phyloP scores from a whole-genome alignment of 306 rosid genomes.

The Morella rubra region DNA sequence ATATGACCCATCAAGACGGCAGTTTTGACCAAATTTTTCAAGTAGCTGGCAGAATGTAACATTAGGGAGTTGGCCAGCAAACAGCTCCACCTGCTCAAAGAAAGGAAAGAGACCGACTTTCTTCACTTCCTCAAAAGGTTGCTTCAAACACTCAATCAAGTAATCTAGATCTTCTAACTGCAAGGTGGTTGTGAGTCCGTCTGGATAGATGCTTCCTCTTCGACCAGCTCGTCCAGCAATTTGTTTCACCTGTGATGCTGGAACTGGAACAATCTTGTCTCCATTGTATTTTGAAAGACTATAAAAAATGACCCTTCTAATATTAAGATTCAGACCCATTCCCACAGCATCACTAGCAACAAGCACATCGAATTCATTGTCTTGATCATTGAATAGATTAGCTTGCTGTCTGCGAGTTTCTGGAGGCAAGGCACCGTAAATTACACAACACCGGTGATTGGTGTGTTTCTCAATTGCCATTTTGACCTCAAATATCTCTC shows the following conservation, averaged over 20 bases:
- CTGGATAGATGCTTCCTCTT: slow-evolving; percentile 85
- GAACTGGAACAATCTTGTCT: slow-evolving; percentile 75
- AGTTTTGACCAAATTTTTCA: slow-evolving; percentile 68
- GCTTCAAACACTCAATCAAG: slow-evolving; percentile 87
- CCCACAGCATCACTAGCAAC: slow-evolving; percentile 98
- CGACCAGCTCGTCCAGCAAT: slow-evolving; percentile 98
- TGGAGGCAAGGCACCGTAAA: slow-evolving; percentile 91
- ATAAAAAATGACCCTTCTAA: slow-evolving; percentile 84
- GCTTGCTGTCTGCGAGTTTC: slow-evolving; percentile 92
- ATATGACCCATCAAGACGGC: slow-evolving; percentile 78
- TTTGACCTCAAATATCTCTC: slow-evolving; percentile 91
- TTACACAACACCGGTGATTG: slow-evolving; percentile 76
- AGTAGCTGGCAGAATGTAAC: slow-evolving; percentile 58
- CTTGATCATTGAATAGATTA: slow-evolving; percentile 73
- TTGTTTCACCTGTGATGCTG: slow-evolving; percentile 91
- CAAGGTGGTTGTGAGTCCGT: slow-evolving; percentile 82
- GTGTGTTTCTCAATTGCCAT: slow-evolving; percentile 81
- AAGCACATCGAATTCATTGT: slow-evolving; percentile 74
- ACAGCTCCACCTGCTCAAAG: slow-evolving; percentile 81
- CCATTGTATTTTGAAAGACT: slow-evolving; percentile 80
- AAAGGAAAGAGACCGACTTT: slow-evolving; percentile 82
- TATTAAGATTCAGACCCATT: slow-evolving; percentile 95
- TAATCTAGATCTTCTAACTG: slow-evolving; percentile 76
- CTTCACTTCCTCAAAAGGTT: slow-evolving; percentile 67
- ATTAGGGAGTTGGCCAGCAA: slow-evolving; percentile 62